These are phyloP conservation scores for Skeletonema tropicum DNA, from an alignment of 108 stramenopile genomes.

Conservation along the genomic window DNA sequence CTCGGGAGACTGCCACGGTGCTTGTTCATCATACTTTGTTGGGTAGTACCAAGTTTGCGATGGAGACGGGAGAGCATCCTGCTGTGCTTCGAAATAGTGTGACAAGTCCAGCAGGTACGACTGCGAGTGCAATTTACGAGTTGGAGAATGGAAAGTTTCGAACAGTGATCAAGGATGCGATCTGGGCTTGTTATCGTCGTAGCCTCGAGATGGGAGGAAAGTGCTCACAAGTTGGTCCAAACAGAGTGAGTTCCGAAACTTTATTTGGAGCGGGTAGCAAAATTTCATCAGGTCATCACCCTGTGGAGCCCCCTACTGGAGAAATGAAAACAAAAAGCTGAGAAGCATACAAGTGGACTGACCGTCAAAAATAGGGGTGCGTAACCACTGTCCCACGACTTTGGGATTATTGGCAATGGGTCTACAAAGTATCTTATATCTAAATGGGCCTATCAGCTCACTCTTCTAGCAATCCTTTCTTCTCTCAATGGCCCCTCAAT, in stretches of 20 bases:
- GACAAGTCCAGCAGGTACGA: conserved; percentile 94
- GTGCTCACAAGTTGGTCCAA: conserved; percentile 35
- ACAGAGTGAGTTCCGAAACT: neutral
- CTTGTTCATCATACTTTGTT: conserved; percentile 78
- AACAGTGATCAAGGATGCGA: conserved; percentile 88
- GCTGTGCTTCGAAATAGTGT: conserved; percentile 83
- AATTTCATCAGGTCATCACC: conserved; percentile 18
- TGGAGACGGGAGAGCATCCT: conserved; percentile 78
- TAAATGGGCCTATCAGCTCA: no score
- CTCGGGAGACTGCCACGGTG: conserved; percentile 75
- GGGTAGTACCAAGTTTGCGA: conserved; percentile 87
- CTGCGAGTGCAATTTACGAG: conserved; percentile 91
- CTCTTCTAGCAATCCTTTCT: no score
- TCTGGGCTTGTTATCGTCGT: conserved; percentile 90
- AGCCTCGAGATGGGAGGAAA: conserved; percentile 80
- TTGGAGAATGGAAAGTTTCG: conserved; percentile 92
- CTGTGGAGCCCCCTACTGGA: conserved; percentile 42
- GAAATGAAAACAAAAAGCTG: conserved; percentile 26
- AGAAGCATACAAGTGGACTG: no score
- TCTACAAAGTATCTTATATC: no score
- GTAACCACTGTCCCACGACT: no score
- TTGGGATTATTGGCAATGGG: no score
- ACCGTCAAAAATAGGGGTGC: no score
- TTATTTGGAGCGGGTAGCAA: neutral
- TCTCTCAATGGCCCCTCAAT: neutral